Conservation (phyloP, 169 alveolate genomes). For the Eimeria maxima region DNA sequence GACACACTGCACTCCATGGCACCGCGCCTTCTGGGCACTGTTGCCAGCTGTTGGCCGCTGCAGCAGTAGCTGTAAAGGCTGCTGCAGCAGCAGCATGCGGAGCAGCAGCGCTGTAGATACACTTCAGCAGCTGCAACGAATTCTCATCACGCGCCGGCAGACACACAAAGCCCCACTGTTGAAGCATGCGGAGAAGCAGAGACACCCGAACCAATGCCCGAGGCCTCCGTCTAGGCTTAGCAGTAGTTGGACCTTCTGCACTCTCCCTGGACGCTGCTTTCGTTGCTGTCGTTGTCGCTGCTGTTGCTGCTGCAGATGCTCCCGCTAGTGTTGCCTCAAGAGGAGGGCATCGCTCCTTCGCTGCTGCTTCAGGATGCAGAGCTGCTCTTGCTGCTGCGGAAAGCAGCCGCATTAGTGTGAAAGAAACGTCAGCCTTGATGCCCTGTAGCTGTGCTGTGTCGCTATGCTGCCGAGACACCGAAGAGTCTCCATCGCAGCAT, state of each 20-base stretch:
- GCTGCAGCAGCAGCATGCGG: conserved; percentile 1
- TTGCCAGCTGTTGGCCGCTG: conserved; percentile 49
- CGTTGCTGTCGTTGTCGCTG: background rate
- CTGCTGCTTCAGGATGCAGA: conserved; percentile 40
- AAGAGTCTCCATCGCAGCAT: conserved; percentile 58
- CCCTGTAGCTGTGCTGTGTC: conserved; percentile 32
- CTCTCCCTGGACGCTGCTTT: background rate
- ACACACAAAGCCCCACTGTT: conserved; percentile 43
- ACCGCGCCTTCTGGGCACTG: conserved; percentile 20
- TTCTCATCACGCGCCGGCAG: conserved; percentile 28
- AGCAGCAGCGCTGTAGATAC: conserved; percentile 37
- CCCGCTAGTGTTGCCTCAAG: background rate
- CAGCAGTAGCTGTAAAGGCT: conserved; percentile 27
- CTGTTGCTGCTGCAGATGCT: background rate
- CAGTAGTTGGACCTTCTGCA: background rate
- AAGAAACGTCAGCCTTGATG: conserved; percentile 14
- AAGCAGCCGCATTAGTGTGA: conserved; percentile 51
- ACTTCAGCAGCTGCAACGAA: background rate
- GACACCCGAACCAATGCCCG: conserved; percentile 54
- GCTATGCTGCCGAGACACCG: background rate
- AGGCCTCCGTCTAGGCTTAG: background rate
- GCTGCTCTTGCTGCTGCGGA: conserved; percentile 48
- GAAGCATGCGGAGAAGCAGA: conserved; percentile 41
- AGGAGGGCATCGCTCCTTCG: conserved; percentile 19
- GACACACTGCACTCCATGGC: background rate